A percentile compares a stretch with the other conserved stretches of the same genome.
These are phyloP conservation scores for Moniliella sp. DNA, from an alignment of 1,284 basidiomycete species.

Conservation along the genomic window DNA sequence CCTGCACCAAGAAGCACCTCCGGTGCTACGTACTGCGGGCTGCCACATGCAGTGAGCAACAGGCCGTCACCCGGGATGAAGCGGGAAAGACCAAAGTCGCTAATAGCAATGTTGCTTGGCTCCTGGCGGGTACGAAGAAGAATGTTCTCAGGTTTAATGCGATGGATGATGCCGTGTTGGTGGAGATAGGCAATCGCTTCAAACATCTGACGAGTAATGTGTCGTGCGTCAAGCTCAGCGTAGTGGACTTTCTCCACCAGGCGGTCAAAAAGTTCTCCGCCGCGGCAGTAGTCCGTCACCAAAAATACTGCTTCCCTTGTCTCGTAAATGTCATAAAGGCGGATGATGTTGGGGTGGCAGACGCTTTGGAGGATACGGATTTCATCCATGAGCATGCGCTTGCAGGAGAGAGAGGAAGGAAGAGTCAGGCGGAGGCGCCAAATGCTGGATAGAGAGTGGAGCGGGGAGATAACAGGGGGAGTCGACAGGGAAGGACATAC, in stretches of 20 bases:
- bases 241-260: conserved; percentile 25
- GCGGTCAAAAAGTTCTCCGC: conserved; percentile 29
- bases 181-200: conserved; percentile 26
- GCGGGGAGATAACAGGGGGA: no score
- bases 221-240: conserved; percentile 27
- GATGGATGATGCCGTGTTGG: conserved; percentile 25
- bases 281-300: conserved; percentile 27
- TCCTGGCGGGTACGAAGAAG: conserved; percentile 16
- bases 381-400: conserved; percentile 8
- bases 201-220: conserved; percentile 25
- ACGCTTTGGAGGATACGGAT: conserved; percentile 25
- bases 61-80: conserved; percentile 25
- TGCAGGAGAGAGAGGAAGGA: no score
- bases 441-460: no score
- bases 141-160: conserved; percentile 32
- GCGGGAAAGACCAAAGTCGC: conserved; percentile 29
- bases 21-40: conserved; percentile 30
- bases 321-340: conserved; percentile 30
- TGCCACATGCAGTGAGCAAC: conserved; percentile 28
- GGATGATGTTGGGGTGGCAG: conserved; percentile 23
- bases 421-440: no score
- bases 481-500: no score
- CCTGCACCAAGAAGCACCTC: conserved; percentile 30
- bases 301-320: conserved; percentile 31
- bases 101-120: conserved; percentile 22